Conservation (phyloP, 257 asterid genomes). For the Schizonepeta tenuifolia region DNA sequence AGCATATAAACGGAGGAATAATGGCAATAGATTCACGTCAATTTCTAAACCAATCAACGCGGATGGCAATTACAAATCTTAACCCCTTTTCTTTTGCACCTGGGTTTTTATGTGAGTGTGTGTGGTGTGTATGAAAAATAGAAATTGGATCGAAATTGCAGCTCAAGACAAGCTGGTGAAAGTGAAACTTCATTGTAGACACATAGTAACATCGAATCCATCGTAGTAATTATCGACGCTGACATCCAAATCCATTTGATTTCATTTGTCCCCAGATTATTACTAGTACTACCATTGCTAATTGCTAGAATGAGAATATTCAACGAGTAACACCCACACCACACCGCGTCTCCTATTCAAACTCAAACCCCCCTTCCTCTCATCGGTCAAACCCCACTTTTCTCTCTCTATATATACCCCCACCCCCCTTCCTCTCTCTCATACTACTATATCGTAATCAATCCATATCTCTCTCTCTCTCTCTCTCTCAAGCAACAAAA, state of each 20-base stretch:
- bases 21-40: not conserved
- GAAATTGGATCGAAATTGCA: not conserved
- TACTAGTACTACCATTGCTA: not conserved
- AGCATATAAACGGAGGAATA: not conserved
- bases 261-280: not conserved
- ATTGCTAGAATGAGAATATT: not conserved
- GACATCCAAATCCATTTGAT: not conserved
- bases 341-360: constrained; percentile 27
- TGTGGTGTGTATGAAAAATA: not conserved
- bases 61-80: not conserved
- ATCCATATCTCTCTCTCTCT: not conserved
- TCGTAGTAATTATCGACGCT: constrained; percentile 29
- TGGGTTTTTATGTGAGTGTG: not conserved
- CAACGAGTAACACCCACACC: not conserved
- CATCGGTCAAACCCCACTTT: constrained; percentile 21
- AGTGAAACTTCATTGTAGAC: not conserved
- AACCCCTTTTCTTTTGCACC: not conserved
- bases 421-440: not conserved
- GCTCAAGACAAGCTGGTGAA: constrained; percentile 7
- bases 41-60: not conserved
- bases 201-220: not conserved
- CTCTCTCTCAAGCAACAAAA: not conserved
- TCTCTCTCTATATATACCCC: constrained; percentile 10
- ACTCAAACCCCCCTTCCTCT: not conserved
- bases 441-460: not conserved